phyloP scores from a whole-genome alignment of 139 green algal genomes.

The Astrephomene gubernaculifera region DNA sequence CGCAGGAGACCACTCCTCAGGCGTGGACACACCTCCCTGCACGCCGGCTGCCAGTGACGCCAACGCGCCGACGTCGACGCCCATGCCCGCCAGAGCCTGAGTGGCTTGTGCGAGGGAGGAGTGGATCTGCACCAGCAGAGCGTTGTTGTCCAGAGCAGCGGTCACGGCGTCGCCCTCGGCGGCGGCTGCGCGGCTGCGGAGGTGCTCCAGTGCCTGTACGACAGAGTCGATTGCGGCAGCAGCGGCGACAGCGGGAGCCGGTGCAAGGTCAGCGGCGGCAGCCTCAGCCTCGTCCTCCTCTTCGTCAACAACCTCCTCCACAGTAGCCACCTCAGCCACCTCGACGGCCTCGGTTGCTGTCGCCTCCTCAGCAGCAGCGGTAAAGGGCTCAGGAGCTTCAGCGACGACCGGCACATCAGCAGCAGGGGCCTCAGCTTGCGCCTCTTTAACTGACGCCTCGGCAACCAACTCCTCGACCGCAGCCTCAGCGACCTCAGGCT shows the following conservation, averaged over 20 bases:
- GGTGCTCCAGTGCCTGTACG: constrained; percentile 23
- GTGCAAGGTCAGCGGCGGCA: neutral
- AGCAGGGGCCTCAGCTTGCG: too few species aligned
- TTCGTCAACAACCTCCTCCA: neutral
- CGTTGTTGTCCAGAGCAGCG: neutral
- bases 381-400: too few species aligned
- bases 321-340: neutral
- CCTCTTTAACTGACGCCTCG: too few species aligned
- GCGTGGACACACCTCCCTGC: neutral
- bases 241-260: neutral
- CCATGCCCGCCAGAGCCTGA: constrained; percentile 15
- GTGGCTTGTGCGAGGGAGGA: constrained; percentile 14
- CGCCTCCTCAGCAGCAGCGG: neutral
- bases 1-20: neutral
- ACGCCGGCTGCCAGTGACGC: neutral
- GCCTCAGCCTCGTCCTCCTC: neutral
- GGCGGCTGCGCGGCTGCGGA: neutral
- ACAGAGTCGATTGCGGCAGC: constrained; percentile 32
- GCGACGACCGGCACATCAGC: too few species aligned
- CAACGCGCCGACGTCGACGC: constrained; percentile 24
- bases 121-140: constrained; percentile 27
- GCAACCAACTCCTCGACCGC: neutral
- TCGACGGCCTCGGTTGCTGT: neutral
- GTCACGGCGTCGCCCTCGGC: neutral
- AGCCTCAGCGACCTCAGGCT: neutral